A percentile compares a stretch with the other conserved stretches of the same genome.
Conservation (phyloP, 1,139 yeast species). For the Yamadazyma siamensis region DNA sequence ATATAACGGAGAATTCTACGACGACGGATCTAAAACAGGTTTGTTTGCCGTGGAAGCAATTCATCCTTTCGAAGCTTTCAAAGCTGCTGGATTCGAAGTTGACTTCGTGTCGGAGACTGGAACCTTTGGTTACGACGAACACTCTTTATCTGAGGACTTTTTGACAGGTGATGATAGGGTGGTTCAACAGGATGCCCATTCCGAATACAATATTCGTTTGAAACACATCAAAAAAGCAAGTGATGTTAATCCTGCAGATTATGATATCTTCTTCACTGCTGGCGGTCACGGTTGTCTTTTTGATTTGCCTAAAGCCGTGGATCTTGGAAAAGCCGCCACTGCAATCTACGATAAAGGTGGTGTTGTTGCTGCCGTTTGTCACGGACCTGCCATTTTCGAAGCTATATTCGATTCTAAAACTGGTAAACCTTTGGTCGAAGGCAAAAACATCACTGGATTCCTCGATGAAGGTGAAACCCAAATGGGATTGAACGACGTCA, state of each 20-base stretch:
- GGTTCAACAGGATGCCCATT: constrained; percentile 31
- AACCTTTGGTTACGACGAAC: constrained; percentile 50
- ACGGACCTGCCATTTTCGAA: constrained; percentile 58
- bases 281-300: constrained; percentile 65
- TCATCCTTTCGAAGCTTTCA: constrained; percentile 52
- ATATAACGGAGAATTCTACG: constrained; percentile 48
- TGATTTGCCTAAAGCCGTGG: constrained; percentile 53
- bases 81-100: constrained; percentile 47
- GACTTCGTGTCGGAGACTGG: constrained; percentile 60
- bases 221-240: constrained; percentile 37
- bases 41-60: constrained; percentile 53
- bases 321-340: constrained; percentile 43
- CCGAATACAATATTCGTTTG: constrained; percentile 35
- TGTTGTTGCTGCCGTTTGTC: constrained; percentile 62
- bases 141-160: constrained; percentile 40
- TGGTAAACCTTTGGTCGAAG: constrained; percentile 46
- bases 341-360: constrained; percentile 50
- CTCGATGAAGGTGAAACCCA: constrained; percentile 51
- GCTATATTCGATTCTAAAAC: constrained; percentile 38
- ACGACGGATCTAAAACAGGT: constrained; percentile 56
- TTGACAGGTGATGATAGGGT: constrained; percentile 43
- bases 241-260: constrained; percentile 46
- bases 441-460: constrained; percentile 59
- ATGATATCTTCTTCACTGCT: constrained; percentile 53
- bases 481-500: constrained; percentile 31